Conservation (phyloP, 1,139 yeast genomes). For the Pichia sp. region DNA sequence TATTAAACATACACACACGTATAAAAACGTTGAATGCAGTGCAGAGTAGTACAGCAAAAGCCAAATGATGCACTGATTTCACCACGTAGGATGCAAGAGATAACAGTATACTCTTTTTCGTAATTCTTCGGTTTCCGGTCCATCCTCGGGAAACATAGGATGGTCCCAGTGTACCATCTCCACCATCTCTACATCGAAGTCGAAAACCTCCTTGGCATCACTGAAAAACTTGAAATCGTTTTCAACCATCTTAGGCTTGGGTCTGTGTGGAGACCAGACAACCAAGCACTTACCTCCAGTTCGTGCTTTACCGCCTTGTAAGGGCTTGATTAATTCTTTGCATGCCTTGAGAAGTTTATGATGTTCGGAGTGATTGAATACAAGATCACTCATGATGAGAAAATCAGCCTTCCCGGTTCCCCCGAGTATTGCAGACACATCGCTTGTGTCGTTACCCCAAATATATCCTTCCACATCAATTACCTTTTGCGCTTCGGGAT, state of each 20-base stretch:
- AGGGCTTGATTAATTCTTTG: constrained; percentile 45
- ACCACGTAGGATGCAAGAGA: constrained; percentile 36
- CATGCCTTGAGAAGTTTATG: constrained; percentile 68
- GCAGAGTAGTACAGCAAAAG: no score
- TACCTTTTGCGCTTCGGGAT: constrained; percentile 29
- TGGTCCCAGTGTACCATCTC: constrained; percentile 72
- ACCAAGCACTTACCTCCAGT: constrained; percentile 70
- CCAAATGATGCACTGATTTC: not conserved
- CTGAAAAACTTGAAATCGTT: constrained; percentile 76
- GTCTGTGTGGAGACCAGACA: constrained; percentile 92
- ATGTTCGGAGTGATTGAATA: constrained; percentile 93
- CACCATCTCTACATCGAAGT: constrained; percentile 62
- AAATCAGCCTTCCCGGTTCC: constrained; percentile 52
- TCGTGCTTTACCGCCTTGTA: constrained; percentile 21
- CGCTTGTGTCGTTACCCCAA: constrained; percentile 76
- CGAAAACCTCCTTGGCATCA: constrained; percentile 54
- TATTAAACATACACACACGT: no score
- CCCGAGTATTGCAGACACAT: constrained; percentile 36
- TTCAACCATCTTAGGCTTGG: constrained; percentile 44
- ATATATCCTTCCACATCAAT: constrained; percentile 71
- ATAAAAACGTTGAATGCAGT: no score
- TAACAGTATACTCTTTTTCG: constrained; percentile 82
- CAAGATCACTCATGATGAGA: constrained; percentile 79
- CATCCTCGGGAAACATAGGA: constrained; percentile 91
- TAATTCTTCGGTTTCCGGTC: constrained; percentile 67